These are phyloP conservation scores for Elasticomyces elasticus DNA, from an alignment of 495 filamentous ascomycete genomes.

Conservation along the genomic window DNA sequence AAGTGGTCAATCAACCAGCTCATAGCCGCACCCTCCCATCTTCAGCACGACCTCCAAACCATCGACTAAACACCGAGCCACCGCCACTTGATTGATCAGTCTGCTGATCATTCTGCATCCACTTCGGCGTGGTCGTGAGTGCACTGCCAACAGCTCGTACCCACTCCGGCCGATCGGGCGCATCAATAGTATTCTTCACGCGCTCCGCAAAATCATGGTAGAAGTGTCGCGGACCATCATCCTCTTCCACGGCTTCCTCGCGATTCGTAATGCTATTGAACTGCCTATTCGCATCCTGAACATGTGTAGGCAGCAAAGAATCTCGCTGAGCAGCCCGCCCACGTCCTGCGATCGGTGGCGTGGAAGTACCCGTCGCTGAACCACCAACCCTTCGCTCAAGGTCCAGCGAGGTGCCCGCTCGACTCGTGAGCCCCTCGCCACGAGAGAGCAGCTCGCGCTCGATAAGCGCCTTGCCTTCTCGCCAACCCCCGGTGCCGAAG, in stretches of 20 bases:
- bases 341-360: neutral
- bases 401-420: constrained; percentile 22
- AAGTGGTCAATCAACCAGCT: neutral
- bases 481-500: constrained; percentile 75
- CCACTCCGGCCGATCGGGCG: constrained; percentile 71
- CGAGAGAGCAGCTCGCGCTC: constrained; percentile 58
- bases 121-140: constrained; percentile 65
- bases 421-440: constrained; percentile 39
- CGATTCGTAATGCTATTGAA: constrained; percentile 20
- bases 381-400: constrained; percentile 22
- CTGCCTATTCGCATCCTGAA: constrained; percentile 11
- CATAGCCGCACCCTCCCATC: constrained; percentile 39
- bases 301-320: neutral
- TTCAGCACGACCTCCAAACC: constrained; percentile 47
- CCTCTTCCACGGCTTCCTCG: constrained; percentile 43
- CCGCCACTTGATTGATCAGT: constrained; percentile 27
- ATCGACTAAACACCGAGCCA: constrained; percentile 35
- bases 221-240: constrained; percentile 53
- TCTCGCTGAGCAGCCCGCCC: neutral
- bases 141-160: constrained; percentile 53
- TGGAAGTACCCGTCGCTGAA: constrained; percentile 11
- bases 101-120: constrained; percentile 59
- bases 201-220: constrained; percentile 75
- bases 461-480: constrained; percentile 88
- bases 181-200: constrained; percentile 84